phyloP scores from a whole-genome alignment of 768 basidiomycete genomes.

The Chalciporus chontae region DNA sequence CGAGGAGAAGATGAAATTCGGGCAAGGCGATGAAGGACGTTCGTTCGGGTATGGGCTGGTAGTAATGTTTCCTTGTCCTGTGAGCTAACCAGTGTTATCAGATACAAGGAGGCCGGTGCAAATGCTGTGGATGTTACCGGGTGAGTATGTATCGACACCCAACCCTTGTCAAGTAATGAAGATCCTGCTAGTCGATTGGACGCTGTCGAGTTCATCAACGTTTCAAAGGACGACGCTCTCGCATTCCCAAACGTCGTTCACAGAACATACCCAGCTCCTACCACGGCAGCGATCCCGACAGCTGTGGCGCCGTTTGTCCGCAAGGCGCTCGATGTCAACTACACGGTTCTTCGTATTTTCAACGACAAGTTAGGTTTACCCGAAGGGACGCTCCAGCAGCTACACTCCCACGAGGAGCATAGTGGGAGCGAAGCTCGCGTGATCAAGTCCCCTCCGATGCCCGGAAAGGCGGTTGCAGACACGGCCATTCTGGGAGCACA shows the following conservation, averaged over 20 bases:
- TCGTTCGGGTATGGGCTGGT: slow-evolving; percentile 34
- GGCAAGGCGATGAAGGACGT: slow-evolving; percentile 40
- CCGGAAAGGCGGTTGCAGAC: slow-evolving; percentile 23
- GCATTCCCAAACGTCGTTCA: slow-evolving; percentile 52
- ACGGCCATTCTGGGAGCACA: slow-evolving; percentile 58
- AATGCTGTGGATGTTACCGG: slow-evolving; percentile 62
- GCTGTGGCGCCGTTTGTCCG: slow-evolving; percentile 53
- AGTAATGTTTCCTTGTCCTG: background rate
- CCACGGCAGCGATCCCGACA: slow-evolving; percentile 46
- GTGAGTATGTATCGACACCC: slow-evolving; percentile 8
- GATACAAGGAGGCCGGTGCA: slow-evolving; percentile 61
- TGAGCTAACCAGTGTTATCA: slow-evolving; percentile 11
- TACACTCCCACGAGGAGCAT: slow-evolving; percentile 43
- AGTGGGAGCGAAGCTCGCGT: slow-evolving; percentile 59
- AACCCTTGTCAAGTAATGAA: background rate
- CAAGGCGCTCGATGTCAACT: slow-evolving; percentile 55
- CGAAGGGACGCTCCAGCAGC: slow-evolving; percentile 38
- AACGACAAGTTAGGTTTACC: slow-evolving; percentile 55
- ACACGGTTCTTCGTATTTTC: slow-evolving; percentile 51
- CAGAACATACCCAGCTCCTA: slow-evolving; percentile 54
- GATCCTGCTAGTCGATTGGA: slow-evolving; percentile 32
- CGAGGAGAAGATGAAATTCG: slow-evolving; percentile 41
- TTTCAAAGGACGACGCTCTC: slow-evolving; percentile 66
- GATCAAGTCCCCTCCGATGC: slow-evolving; percentile 46
- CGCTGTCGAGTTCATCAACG: slow-evolving; percentile 60